Evolutionary conservation across 1,284 basidiomycete species (phyloP), one percentile per base, ranked within the genome.

Genomic region (Ceratobasidium sp.): DNA sequence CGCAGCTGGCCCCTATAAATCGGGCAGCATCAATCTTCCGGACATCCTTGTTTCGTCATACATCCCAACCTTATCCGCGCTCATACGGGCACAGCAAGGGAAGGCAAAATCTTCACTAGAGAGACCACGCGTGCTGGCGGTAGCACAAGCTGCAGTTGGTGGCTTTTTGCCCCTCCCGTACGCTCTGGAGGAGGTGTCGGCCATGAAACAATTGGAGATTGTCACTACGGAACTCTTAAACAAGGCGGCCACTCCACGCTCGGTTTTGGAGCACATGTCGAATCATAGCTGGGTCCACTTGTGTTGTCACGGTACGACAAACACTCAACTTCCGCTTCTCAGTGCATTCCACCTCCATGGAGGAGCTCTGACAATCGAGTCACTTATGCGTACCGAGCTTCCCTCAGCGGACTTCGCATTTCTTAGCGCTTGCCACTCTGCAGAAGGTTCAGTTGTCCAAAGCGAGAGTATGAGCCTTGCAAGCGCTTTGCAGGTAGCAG

Each of bases 381-480:
- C 70, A 20, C 55, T 72, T 23, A 72, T 72, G 70, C 70, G 70
- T 9, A 56, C 56, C 12, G 56, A 72, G n/a, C 70, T 72, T 33
- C 55, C 67, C 6, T 46, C 26, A 44, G 77, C 77, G 5, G 68
- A 78, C 42, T 72, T 78, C 58, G 77, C 68, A 12, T 72, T 78
- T 23, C 60, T 78, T 10, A 46, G 67, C 20, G 77, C 77, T 39
- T 78, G 67, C n/a, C 77, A 78, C 61, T 51, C 60, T n/a, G 77
- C 77, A 3, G 69, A 69, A 26, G 46, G 46, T 28, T 69, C 55
- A 3, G 42, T 28, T 26, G 60, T 39, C 6, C 77, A 69, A 39
- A 70, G 64, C 69, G 77, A 78, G 69, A 67, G 42, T 42, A 63
- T 78, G 58, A 69, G 69, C 46, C 58, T 78, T 6, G 77, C 77